A percentile compares a stretch with the other conserved stretches of the same genome.
phyloP scores from a whole-genome alignment of 139 green algal genomes.

The Spirogloea muscicola region DNA sequence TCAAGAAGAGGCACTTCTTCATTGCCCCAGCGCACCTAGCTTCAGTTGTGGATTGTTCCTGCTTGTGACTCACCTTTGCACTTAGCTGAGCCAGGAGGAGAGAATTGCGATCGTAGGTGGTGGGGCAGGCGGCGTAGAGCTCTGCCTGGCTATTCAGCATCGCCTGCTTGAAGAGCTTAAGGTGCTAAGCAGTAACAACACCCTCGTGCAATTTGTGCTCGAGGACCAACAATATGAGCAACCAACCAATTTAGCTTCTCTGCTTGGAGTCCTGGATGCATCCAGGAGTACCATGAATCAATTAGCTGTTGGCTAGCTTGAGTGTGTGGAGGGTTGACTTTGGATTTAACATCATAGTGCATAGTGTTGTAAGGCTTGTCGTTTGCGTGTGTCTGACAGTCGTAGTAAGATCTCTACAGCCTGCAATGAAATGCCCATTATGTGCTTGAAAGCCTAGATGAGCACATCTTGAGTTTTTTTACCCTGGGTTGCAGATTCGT shows the following conservation, averaged over 20 bases:
- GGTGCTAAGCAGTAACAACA: background rate
- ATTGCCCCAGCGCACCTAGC: too few relatives aligned
- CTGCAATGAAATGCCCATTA: too few relatives aligned
- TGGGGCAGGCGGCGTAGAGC: conserved; percentile 83
- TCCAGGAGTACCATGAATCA: too few relatives aligned
- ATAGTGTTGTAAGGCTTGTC: background rate
- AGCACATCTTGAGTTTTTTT: background rate
- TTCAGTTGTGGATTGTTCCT: too few relatives aligned
- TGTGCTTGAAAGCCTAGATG: background rate
- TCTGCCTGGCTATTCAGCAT: conserved; percentile 75
- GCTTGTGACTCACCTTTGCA: too few relatives aligned
- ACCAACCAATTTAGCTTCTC: background rate
- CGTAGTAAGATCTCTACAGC: background rate
- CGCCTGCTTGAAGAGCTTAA: conserved; percentile 59
- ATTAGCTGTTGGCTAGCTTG: too few relatives aligned
- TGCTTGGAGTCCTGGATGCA: too few relatives aligned
- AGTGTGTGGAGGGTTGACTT: too few relatives aligned
- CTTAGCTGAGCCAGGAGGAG: conserved; percentile 22
- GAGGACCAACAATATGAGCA: background rate
- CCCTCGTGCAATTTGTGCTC: background rate
- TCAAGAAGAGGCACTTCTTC: too few relatives aligned
- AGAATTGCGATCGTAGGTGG: conserved; percentile 83
- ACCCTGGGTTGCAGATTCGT: background rate
- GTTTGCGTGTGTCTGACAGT: background rate
- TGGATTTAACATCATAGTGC: too few relatives aligned